Conservation (phyloP, 2,329 filamentous ascomycete species). For the Stemphylium lycopersici region DNA sequence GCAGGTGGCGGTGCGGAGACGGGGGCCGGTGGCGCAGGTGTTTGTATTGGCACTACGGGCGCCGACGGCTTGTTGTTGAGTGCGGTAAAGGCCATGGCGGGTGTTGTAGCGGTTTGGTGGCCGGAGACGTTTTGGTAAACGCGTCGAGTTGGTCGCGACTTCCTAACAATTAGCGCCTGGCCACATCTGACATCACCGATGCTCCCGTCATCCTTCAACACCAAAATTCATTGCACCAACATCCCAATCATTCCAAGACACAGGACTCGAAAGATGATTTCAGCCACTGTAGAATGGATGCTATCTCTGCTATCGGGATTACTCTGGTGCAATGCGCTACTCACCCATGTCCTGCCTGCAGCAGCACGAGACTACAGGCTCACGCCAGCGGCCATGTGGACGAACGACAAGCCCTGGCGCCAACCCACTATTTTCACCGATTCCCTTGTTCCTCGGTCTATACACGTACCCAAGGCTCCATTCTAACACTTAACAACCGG, state of each 20-base stretch:
- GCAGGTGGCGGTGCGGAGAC: conserved; percentile 2
- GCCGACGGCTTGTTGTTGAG: conserved; percentile 24
- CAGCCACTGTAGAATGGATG: no score
- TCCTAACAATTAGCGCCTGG: conserved; percentile 14
- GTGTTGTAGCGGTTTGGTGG: conserved; percentile 8
- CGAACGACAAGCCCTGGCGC: neutral
- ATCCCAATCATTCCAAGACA: neutral
- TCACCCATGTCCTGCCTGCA: no score
- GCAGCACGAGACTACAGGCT: no score
- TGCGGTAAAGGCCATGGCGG: conserved; percentile 31
- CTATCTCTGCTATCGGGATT: no score
- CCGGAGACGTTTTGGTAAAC: conserved; percentile 2
- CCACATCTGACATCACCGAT: conserved; percentile 12
- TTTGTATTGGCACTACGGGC: conserved; percentile 12
- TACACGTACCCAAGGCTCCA: neutral
- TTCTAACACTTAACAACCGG: conserved; percentile 2
- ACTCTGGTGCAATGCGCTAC: no score
- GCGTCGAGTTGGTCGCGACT: conserved; percentile 23
- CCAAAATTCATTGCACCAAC: neutral
- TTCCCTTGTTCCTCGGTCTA: neutral
- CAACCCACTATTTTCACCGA: neutral
- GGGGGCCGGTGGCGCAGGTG: conserved; percentile 5
- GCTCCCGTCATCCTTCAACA: conserved; percentile 1
- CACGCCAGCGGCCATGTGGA: neutral
- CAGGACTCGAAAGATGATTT: no score